Percentiles rank a stretch among this genome's conserved stretches.
Evolutionary conservation across 2,329 filamentous ascomycete genomes (phyloP).

Genomic region (Coniochaeta hoffmannii): DNA sequence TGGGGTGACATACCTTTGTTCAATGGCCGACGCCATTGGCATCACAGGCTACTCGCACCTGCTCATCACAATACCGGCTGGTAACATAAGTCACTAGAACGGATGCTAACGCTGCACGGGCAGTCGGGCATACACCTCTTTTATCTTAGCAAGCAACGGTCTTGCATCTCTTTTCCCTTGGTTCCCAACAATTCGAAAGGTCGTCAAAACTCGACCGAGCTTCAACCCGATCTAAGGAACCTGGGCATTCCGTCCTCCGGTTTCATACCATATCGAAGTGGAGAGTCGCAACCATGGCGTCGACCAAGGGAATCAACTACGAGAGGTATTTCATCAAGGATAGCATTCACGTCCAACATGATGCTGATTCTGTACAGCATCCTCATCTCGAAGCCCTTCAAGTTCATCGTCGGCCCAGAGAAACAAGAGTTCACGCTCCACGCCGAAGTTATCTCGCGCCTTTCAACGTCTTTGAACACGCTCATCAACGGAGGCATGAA

Average conservation of each 20-base stretch:
- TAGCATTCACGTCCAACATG: slow-evolving; percentile 4
- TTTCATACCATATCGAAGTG: not conserved
- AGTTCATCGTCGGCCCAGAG: slow-evolving; percentile 35
- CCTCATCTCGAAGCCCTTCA: slow-evolving; percentile 33
- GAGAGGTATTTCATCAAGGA: not conserved
- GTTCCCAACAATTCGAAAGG: too few relatives aligned
- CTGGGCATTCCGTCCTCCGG: not conserved
- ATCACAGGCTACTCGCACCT: too few relatives aligned
- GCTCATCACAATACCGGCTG: too few relatives aligned
- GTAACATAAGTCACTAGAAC: too few relatives aligned
- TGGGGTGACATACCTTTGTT: too few relatives aligned
- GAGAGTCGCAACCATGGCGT: not conserved
- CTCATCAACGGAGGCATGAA: slow-evolving; percentile 36
- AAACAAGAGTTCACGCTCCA: slow-evolving; percentile 38
- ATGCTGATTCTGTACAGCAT: slow-evolving; percentile 21
- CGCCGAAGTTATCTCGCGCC: slow-evolving; percentile 31
- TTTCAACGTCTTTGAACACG: slow-evolving; percentile 32
- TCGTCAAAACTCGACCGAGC: too few relatives aligned
- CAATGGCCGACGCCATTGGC: too few relatives aligned
- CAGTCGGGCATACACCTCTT: too few relatives aligned
- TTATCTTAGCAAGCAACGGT: too few relatives aligned
- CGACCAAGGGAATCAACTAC: not conserved
- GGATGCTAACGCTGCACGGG: too few relatives aligned
- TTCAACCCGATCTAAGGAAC: not conserved
- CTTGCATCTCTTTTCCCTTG: too few relatives aligned